phyloP scores from a whole-genome alignment of 2,329 filamentous ascomycete genomes.

The Chaetothyriales sp. region DNA sequence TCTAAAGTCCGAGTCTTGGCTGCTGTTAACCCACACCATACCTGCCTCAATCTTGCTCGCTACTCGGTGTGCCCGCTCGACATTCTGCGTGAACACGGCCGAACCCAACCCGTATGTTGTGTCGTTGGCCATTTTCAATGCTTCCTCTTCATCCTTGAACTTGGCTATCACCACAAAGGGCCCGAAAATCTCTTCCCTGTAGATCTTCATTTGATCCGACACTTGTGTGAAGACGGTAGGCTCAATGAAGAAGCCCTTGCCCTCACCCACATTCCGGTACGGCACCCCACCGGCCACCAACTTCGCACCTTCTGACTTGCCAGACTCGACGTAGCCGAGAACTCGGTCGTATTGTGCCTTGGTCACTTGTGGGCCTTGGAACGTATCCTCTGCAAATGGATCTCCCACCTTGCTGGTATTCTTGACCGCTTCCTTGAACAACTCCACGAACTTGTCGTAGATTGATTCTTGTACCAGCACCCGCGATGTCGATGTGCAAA shows the following conservation, averaged over 20 bases:
- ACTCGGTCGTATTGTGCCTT: constrained; percentile 33
- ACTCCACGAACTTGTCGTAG: constrained; percentile 30
- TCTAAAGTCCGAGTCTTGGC: constrained; percentile 28
- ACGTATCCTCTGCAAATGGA: constrained; percentile 29
- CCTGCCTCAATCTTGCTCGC: constrained; percentile 31
- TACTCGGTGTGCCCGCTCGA: constrained; percentile 30
- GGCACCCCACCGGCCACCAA: constrained; percentile 26
- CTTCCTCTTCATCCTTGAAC: constrained; percentile 29
- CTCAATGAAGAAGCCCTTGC: constrained; percentile 28
- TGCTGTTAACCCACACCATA: constrained; percentile 36
- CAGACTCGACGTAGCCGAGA: constrained; percentile 29
- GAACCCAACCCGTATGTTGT: constrained; percentile 31
- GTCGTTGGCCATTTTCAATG: constrained; percentile 26
- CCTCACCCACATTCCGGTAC: constrained; percentile 21
- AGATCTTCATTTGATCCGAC: constrained; percentile 25
- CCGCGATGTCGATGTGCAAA: constrained; percentile 46
- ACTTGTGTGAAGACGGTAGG: constrained; percentile 28
- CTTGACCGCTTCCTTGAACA: constrained; percentile 25
- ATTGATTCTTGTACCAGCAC: constrained; percentile 44
- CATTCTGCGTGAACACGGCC: constrained; percentile 29
- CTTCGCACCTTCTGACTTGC: constrained; percentile 29
- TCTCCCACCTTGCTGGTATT: constrained; percentile 28
- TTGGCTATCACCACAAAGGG: constrained; percentile 29
- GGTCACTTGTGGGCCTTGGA: constrained; percentile 34
- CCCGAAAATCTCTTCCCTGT: constrained; percentile 32